These are phyloP conservation scores for Picea mariana DNA, from an alignment of 83 land plant species.

Conservation along the genomic window DNA sequence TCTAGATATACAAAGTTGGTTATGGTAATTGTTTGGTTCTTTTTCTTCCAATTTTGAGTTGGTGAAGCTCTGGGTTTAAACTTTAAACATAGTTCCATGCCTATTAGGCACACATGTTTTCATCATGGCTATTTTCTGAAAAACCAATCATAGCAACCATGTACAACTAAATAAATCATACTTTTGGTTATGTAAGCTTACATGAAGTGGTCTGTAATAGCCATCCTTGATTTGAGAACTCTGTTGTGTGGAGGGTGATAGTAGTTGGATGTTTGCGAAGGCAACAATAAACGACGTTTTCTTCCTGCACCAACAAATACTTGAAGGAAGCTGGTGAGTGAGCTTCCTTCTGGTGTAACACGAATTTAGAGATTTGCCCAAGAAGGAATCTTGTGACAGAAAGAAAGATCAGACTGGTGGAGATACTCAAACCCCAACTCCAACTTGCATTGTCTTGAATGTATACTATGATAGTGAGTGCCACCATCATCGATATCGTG, in stretches of 20 bases:
- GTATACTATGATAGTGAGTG: neutral
- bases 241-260: conserved; percentile 42
- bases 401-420: conserved; percentile 24
- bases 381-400: conserved; percentile 19
- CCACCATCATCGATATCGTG: conserved; percentile 22
- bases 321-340: too few relatives aligned
- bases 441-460: conserved; percentile 52
- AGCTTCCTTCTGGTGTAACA: too few relatives aligned
- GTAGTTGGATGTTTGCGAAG: neutral
- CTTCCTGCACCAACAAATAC: too few relatives aligned
- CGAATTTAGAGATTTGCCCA: conserved; percentile 29
- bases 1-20: neutral
- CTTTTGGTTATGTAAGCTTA: conserved; percentile 14
- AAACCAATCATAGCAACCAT: neutral
- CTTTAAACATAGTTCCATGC: too few relatives aligned
- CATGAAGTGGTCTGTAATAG: conserved; percentile 41
- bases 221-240: conserved; percentile 22
- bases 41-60: too few relatives aligned
- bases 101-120: too few relatives aligned
- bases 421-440: conserved; percentile 48
- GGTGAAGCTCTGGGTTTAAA: too few relatives aligned
- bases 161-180: neutral
- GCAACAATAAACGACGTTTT: neutral
- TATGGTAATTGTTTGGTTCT: neutral
- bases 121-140: too few relatives aligned